Percentiles rank a stretch among this genome's conserved stretches.
Evolutionary conservation across 2,329 filamentous ascomycete genomes (phyloP).

Genomic region (Fusarium musae): DNA sequence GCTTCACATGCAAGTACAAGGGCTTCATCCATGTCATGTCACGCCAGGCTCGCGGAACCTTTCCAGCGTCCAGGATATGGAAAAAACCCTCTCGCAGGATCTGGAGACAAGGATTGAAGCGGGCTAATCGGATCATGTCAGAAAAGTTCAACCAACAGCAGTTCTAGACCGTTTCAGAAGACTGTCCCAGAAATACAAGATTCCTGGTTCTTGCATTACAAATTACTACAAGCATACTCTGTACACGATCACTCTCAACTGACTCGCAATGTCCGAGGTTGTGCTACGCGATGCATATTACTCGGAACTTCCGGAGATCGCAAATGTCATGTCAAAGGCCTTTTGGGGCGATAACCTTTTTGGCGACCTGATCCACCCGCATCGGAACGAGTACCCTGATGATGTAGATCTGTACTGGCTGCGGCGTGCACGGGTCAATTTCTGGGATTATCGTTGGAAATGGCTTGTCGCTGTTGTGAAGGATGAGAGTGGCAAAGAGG

Average conservation of each 20-base stretch:
- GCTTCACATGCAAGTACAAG: neutral
- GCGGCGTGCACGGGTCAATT: conserved; percentile 41
- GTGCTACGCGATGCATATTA: conserved; percentile 30
- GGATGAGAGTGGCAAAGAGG: conserved; percentile 21
- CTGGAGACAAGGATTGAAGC: neutral
- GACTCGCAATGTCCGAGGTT: conserved; percentile 19
- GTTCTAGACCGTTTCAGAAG: neutral
- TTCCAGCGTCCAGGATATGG: neutral
- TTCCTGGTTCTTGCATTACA: conserved; percentile 6
- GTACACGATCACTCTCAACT: neutral
- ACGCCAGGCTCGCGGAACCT: neutral
- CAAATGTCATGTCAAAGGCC: conserved; percentile 45
- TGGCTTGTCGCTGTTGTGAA: conserved; percentile 44
- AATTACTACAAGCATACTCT: neutral
- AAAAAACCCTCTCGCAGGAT: neutral
- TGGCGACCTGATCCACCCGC: conserved; percentile 49
- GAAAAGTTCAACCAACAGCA: neutral
- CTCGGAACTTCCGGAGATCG: conserved; percentile 45
- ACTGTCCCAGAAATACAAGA: neutral
- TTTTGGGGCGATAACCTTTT: conserved; percentile 51
- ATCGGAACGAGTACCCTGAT: conserved; percentile 46
- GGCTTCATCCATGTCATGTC: neutral
- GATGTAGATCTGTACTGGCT: conserved; percentile 49
- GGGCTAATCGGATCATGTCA: conserved; percentile 15
- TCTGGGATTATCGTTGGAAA: conserved; percentile 44